These are phyloP conservation scores for Exserohilum rostratum DNA, from an alignment of 2,329 filamentous ascomycete species.

Conservation along the genomic window DNA sequence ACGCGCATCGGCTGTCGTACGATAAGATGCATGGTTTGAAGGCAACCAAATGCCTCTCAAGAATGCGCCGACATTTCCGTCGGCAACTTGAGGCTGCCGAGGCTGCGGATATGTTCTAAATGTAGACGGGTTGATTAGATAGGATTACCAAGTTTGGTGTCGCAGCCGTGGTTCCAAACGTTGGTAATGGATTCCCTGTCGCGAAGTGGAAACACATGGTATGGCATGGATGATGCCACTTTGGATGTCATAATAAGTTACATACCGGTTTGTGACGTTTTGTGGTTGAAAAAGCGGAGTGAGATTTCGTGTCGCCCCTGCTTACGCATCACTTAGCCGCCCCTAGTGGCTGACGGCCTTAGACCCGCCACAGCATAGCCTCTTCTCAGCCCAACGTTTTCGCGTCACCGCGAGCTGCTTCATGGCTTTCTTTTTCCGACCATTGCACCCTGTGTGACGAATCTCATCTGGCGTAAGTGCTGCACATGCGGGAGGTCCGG, in stretches of 20 bases:
- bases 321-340: slow-evolving; percentile 19
- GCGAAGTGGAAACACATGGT: background rate
- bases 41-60: background rate
- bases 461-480: slow-evolving; percentile 3
- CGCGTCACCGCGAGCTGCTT: background rate
- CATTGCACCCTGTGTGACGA: slow-evolving; percentile 7
- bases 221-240: background rate
- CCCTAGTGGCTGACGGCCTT: slow-evolving; percentile 6
- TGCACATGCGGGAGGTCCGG: slow-evolving; percentile 7
- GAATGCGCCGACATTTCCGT: background rate
- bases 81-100: background rate
- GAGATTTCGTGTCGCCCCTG: slow-evolving; percentile 16
- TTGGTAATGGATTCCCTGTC: background rate
- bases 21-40: too few relatives aligned
- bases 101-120: background rate
- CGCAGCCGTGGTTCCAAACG: background rate
- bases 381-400: slow-evolving; percentile 11
- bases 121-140: background rate
- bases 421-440: background rate
- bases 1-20: background rate
- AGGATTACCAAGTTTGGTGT: background rate
- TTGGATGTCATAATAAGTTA: background rate
- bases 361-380: slow-evolving; percentile 4
- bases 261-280: background rate
- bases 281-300: slow-evolving; percentile 19